A percentile compares a stretch with the other conserved stretches of the same genome.
These are phyloP conservation scores for Penicillium cataractarum DNA, from an alignment of 495 filamentous ascomycete genomes.

Conservation along the genomic window DNA sequence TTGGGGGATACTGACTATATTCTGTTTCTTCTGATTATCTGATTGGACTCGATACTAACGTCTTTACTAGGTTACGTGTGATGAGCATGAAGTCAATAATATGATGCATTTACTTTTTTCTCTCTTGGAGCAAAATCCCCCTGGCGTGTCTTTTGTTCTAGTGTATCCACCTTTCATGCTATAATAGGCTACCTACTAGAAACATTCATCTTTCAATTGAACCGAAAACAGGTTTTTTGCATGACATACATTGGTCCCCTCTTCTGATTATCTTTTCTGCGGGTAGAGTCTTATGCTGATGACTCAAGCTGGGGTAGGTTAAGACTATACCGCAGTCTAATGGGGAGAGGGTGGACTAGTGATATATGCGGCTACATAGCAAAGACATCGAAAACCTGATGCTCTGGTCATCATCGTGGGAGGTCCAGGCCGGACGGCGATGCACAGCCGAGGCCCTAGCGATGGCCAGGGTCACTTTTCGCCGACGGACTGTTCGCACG, in stretches of 20 bases:
- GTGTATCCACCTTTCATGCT: slow-evolving; percentile 17
- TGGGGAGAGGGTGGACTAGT: background rate
- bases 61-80: slow-evolving; percentile 41
- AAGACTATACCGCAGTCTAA: too few species aligned
- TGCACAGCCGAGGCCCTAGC: background rate
- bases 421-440: background rate
- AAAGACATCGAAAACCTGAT: too few species aligned
- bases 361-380: too few species aligned
- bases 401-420: background rate
- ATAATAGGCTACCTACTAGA: slow-evolving; percentile 30
- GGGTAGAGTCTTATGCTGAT: background rate
- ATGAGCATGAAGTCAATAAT: slow-evolving; percentile 44
- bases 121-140: slow-evolving; percentile 18
- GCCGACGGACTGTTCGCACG: too few species aligned
- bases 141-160: slow-evolving; percentile 24
- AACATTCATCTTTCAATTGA: slow-evolving; percentile 11
- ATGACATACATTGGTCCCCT: slow-evolving; percentile 15
- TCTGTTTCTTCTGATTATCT: too few species aligned
- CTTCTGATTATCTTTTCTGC: background rate
- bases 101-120: slow-evolving; percentile 36
- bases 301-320: background rate
- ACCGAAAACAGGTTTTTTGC: slow-evolving; percentile 20
- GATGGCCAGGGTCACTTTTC: too few species aligned
- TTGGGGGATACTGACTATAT: background rate
- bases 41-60: background rate